Evolutionary conservation across 192 early-diverging fungal species (phyloP).

Genomic region (Funneliformis geosporum): DNA sequence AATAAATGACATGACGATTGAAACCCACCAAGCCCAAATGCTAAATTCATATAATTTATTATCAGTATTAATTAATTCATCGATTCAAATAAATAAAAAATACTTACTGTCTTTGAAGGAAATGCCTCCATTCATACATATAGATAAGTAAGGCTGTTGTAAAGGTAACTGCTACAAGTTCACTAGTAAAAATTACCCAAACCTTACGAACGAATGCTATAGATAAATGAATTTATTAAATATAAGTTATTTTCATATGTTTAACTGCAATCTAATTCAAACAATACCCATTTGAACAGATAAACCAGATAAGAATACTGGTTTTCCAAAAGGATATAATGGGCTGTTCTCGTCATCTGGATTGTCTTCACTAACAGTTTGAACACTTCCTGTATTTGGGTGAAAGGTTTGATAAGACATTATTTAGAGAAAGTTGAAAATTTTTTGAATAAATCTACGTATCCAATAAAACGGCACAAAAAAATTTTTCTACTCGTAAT

Average conservation of each 20-base stretch:
- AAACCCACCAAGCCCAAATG: neutral
- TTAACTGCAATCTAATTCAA: neutral
- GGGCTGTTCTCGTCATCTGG: neutral
- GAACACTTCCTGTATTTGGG: neutral
- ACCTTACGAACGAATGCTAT: conserved; percentile 29
- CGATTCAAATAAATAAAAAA: neutral
- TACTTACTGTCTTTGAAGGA: conserved; percentile 20
- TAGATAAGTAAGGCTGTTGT: neutral
- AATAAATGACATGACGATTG: neutral
- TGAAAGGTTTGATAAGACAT: neutral
- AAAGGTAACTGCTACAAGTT: neutral
- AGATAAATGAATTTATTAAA: neutral
- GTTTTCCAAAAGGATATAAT: conserved; percentile 28
- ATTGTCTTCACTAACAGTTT: neutral
- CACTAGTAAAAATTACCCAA: conserved; percentile 4
- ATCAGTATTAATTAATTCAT: neutral
- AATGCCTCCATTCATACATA: neutral
- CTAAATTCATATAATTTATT: neutral
- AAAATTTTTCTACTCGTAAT: no score
- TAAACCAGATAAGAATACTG: conserved; percentile 2
- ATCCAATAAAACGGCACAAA: no score
- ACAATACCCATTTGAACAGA: conserved; percentile 26
- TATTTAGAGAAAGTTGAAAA: no score
- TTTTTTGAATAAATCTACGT: no score
- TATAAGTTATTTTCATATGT: no score